Percentiles rank a stretch among this genome's conserved stretches.
phyloP scores from a whole-genome alignment of 1,284 basidiomycete species.

The Peniophora sp. region DNA sequence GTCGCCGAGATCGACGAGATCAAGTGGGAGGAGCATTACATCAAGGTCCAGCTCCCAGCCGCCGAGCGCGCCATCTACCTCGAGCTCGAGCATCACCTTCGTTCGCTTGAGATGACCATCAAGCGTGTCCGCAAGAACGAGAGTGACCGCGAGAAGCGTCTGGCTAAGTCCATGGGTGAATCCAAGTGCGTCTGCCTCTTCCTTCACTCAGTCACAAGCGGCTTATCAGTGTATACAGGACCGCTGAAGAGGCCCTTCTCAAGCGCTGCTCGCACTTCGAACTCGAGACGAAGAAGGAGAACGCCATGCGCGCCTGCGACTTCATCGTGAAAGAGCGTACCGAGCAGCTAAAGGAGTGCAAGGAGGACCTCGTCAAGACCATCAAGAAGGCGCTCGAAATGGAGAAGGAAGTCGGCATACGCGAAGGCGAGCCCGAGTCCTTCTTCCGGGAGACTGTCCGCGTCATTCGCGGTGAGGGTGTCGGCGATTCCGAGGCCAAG shows the following conservation, averaged over 20 bases:
- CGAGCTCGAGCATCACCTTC: conserved; percentile 91
- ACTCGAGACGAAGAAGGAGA: conserved; percentile 68
- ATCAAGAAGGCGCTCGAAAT: conserved; percentile 60
- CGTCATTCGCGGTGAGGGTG: conserved; percentile 56
- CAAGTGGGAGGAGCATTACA: conserved; percentile 64
- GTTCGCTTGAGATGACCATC: conserved; percentile 82
- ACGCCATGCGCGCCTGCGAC: conserved; percentile 87
- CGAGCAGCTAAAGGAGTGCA: conserved; percentile 75
- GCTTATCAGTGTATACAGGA: conserved; percentile 30
- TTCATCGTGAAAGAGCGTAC: conserved; percentile 81
- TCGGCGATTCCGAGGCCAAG: conserved; percentile 72
- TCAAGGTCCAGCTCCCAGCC: conserved; percentile 74
- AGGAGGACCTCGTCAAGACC: conserved; percentile 60
- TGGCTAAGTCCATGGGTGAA: conserved; percentile 82
- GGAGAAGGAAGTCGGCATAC: conserved; percentile 52
- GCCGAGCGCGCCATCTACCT: conserved; percentile 94
- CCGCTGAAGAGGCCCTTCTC: conserved; percentile 85
- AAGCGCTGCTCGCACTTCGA: conserved; percentile 94
- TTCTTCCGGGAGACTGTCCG: conserved; percentile 74
- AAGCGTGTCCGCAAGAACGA: conserved; percentile 82
- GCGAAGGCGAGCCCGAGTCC: conserved; percentile 57
- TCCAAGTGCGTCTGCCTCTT: conserved; percentile 54
- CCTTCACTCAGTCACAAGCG: background rate
- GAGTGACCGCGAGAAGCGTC: conserved; percentile 84
- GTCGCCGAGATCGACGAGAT: conserved; percentile 97